A percentile compares a stretch with the other conserved stretches of the same genome.
Evolutionary conservation across 1,139 yeast genomes (phyloP).

Genomic region (Protomyces gravidus): DNA sequence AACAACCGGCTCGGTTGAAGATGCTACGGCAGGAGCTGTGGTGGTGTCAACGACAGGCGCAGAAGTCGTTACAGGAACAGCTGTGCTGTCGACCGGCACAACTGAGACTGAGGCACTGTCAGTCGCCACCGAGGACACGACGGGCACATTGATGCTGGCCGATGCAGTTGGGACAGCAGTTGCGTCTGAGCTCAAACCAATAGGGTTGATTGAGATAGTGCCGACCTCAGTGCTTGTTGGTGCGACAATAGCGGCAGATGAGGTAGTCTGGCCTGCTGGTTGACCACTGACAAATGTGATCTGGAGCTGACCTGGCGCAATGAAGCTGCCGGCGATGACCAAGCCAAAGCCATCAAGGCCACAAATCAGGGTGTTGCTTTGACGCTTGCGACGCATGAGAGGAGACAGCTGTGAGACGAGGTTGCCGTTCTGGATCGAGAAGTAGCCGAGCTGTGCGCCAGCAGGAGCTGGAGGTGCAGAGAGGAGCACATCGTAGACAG

Average conservation of each 20-base stretch:
- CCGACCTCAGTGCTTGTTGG: background rate
- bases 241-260: background rate
- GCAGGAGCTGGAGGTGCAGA: background rate
- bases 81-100: background rate
- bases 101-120: background rate
- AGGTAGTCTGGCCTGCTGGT: background rate
- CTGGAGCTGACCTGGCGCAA: background rate
- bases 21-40: background rate
- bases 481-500: background rate
- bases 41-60: background rate
- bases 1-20: background rate
- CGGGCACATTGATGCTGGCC: no score
- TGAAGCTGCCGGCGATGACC: background rate
- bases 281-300: background rate
- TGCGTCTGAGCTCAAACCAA: background rate
- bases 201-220: background rate
- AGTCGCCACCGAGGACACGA: no score
- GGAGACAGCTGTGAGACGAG: background rate
- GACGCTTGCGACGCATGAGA: background rate
- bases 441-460: background rate
- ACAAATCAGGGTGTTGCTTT: background rate
- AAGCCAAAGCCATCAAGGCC: background rate
- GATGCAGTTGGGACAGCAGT: no score
- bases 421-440: background rate
- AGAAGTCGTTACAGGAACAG: background rate